Conservation (phyloP, 140 eudicot species). For the Flaveria floridana region DNA sequence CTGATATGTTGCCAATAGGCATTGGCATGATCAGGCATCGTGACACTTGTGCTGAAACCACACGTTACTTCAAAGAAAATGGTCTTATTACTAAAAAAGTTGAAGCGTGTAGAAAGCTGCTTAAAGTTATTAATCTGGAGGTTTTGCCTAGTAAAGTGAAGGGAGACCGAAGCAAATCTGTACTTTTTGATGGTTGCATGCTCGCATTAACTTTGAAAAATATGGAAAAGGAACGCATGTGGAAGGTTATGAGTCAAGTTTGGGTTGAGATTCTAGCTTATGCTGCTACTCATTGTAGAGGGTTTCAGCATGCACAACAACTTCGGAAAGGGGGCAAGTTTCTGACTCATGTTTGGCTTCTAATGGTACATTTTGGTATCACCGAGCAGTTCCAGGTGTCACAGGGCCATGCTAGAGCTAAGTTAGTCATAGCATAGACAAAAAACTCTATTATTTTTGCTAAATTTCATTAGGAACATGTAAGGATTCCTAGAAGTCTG, state of each 20-base stretch:
- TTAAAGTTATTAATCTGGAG: slow-evolving; percentile 36
- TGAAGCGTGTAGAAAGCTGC: slow-evolving; percentile 39
- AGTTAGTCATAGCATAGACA: slow-evolving; percentile 15
- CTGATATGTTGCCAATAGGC: slow-evolving; percentile 58
- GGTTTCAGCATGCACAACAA: slow-evolving; percentile 33
- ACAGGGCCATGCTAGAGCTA: slow-evolving; percentile 47
- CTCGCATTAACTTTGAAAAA: slow-evolving; percentile 31
- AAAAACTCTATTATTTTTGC: not conserved
- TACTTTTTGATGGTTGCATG: slow-evolving; percentile 50
- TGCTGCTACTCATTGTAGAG: slow-evolving; percentile 31
- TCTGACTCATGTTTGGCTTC: slow-evolving; percentile 44
- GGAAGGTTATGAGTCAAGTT: slow-evolving; percentile 44
- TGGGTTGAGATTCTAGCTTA: slow-evolving; percentile 54
- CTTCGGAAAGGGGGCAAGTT: slow-evolving; percentile 41
- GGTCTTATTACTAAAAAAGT: slow-evolving; percentile 8
- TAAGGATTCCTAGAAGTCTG: no score
- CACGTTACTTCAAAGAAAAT: slow-evolving; percentile 41
- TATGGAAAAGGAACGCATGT: slow-evolving; percentile 23
- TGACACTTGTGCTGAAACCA: slow-evolving; percentile 54
- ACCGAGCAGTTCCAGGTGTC: slow-evolving; percentile 42
- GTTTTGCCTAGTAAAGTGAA: slow-evolving; percentile 47
- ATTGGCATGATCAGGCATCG: slow-evolving; percentile 58
- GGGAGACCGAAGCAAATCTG: slow-evolving; percentile 62
- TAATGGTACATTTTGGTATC: slow-evolving; percentile 49
- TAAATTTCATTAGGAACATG: no score